Percentiles rank a stretch among this genome's conserved stretches.
phyloP scores from a whole-genome alignment of 768 basidiomycete genomes.

The Naganishia antarctica region DNA sequence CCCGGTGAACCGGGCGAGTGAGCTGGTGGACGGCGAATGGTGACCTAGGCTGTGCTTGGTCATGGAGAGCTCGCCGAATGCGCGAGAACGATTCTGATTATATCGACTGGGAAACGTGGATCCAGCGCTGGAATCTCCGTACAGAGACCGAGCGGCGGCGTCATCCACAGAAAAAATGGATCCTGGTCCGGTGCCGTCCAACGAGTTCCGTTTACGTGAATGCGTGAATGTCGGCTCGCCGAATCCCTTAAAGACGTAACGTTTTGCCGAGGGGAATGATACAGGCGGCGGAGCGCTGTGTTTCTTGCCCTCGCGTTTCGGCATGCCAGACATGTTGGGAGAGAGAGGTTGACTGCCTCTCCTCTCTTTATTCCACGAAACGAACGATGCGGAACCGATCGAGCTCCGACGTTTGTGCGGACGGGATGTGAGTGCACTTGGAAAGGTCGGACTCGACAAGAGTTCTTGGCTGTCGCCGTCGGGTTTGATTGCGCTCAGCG shows the following conservation, averaged over 20 bases:
- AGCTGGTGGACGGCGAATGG: conserved; percentile 19
- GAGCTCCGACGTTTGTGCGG: conserved; percentile 17
- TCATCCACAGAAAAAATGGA: conserved; percentile 43
- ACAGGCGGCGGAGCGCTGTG: conserved; percentile 35
- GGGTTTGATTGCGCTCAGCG: conserved; percentile 31
- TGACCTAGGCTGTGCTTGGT: conserved; percentile 4
- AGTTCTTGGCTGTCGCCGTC: conserved; percentile 23
- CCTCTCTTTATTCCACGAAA: conserved; percentile 25
- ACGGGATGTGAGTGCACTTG: not conserved
- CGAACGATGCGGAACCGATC: conserved; percentile 18
- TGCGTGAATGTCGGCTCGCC: conserved; percentile 29
- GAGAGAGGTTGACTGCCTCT: conserved; percentile 17
- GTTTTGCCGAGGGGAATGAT: conserved; percentile 44
- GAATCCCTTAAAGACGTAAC: conserved; percentile 43
- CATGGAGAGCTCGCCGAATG: not conserved
- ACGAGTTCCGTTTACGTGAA: conserved; percentile 30
- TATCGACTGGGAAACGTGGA: conserved; percentile 8
- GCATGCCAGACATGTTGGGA: not conserved
- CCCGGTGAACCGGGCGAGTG: conserved; percentile 25
- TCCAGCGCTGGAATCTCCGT: conserved; percentile 1
- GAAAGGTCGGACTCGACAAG: not conserved
- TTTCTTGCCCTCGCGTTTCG: conserved; percentile 2
- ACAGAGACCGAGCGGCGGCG: conserved; percentile 16
- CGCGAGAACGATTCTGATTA: not conserved
- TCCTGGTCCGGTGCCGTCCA: conserved; percentile 42